phyloP scores from a whole-genome alignment of 192 early-diverging fungal genomes.

The Thamnidium elegans region DNA sequence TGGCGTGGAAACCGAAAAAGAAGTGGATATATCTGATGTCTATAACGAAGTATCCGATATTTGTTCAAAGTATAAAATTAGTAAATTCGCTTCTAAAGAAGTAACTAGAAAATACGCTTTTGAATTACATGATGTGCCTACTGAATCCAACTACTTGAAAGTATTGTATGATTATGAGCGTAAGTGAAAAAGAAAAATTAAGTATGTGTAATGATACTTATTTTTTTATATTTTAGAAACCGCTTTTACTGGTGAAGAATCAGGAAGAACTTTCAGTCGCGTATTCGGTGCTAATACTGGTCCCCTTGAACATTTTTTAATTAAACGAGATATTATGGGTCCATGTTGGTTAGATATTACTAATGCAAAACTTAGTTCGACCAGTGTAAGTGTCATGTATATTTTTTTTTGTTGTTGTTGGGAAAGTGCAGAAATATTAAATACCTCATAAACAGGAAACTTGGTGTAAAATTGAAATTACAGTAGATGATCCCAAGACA shows the following conservation, averaged over 20 bases:
- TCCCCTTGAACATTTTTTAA: conserved; percentile 90
- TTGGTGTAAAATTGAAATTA: conserved; percentile 84
- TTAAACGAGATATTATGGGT: conserved; percentile 94
- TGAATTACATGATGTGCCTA: conserved; percentile 77
- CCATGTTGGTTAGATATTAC: conserved; percentile 88
- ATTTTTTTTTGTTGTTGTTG: too few relatives aligned
- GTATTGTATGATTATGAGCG: conserved; percentile 73
- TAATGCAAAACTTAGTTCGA: conserved; percentile 47
- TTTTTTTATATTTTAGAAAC: conserved; percentile 45
- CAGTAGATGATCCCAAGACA: conserved; percentile 67
- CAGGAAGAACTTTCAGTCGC: conserved; percentile 75
- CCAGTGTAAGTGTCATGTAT: conserved; percentile 48
- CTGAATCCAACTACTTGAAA: conserved; percentile 81
- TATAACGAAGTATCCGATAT: conserved; percentile 72
- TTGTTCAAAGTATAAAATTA: conserved; percentile 54
- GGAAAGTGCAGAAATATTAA: background rate
- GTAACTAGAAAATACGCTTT: conserved; percentile 90
- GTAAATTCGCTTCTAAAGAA: conserved; percentile 53
- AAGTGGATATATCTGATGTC: conserved; percentile 66
- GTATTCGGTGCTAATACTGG: conserved; percentile 86
- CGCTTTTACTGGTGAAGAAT: conserved; percentile 51
- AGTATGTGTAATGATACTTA: background rate
- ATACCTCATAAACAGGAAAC: conserved; percentile 50
- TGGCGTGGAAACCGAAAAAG: conserved; percentile 42
- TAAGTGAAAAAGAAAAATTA: conserved; percentile 19